These are phyloP conservation scores for Fraxinus greggii DNA, from an alignment of 305 asterid genomes.

Conservation along the genomic window DNA sequence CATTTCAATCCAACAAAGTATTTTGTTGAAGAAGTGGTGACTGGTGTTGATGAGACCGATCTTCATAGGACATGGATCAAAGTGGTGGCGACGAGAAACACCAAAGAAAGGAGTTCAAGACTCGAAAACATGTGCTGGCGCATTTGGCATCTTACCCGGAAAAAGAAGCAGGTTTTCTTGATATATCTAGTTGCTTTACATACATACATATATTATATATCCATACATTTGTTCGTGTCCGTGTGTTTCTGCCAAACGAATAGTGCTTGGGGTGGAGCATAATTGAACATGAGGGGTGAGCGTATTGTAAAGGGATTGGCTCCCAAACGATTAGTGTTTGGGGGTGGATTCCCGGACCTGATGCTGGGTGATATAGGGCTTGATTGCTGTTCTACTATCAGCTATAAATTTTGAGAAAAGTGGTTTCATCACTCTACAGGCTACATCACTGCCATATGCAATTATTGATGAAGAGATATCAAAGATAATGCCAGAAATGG, in stretches of 20 bases:
- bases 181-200: background rate
- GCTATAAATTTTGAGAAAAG: background rate
- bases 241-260: background rate
- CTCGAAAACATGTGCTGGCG: slow-evolving; percentile 99
- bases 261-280: background rate
- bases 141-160: slow-evolving; percentile 93
- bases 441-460: background rate
- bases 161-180: slow-evolving; percentile 66
- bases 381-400: background rate
- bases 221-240: background rate
- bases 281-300: background rate
- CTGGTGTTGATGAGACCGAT: slow-evolving; percentile 82
- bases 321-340: background rate
- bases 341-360: background rate
- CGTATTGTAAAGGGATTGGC: background rate
- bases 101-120: slow-evolving; percentile 63
- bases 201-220: background rate
- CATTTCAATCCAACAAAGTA: slow-evolving; percentile 77
- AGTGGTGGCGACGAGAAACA: slow-evolving; percentile 82
- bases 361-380: background rate
- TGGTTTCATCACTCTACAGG: background rate
- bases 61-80: slow-evolving; percentile 93
- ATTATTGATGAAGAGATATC: background rate
- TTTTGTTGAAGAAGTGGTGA: slow-evolving; percentile 89
- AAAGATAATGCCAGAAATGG: background rate